Base-by-base conservation (phyloP, 192 early-diverging fungal genomes). In the Backusella morwellensis region DNA sequence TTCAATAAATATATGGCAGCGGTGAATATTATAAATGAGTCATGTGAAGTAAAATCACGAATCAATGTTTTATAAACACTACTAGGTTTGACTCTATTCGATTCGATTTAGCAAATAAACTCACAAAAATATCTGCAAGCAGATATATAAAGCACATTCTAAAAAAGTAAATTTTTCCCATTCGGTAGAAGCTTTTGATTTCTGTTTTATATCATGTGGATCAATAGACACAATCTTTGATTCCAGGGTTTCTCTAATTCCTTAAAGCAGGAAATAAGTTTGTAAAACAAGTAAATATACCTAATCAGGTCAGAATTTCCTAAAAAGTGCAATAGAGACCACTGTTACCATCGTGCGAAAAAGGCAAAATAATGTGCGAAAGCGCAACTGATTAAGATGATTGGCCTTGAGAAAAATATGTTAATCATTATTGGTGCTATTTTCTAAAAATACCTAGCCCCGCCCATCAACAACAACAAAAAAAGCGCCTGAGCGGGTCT, bases 361-460 rank as follows among this genome's bases (percentile, higher is more conserved):
- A 68, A 68, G 67, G 67, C n/a, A 68, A 68, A 68, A 68, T 35
- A n/a, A n/a, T 36, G 67, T 68, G 67, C 35, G 35, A 35, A 68
- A 35, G 34, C 17, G 6, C 32, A 29, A 32, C 6, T 35, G 32
- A 34, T 17, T 1, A 66, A 35, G 35, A 19, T 35, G 29, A 68
- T 68, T 68, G 32, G 35, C 67, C 7, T 36, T 34, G 19, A 4
- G 67, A 15, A 19, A 36, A 68, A 68, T 40, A 41, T 70, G 35
- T 40, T 23, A 23, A 11, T 69, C 21, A 56, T 23, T 56, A 56
- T 56, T 56, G 54, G 54, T 56, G 54, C 54, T 56, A 56, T 56
- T 56, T 56, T 56, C 54, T 56, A 56, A 56, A 56, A 56, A 56
- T 21, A 56, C 68, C 35, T 36, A 70, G 68, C 35, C 35, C 38